Percentiles rank a stretch among this genome's conserved stretches.
Conservation (phyloP, 2,329 filamentous ascomycete species). For the Ustulina deusta region DNA sequence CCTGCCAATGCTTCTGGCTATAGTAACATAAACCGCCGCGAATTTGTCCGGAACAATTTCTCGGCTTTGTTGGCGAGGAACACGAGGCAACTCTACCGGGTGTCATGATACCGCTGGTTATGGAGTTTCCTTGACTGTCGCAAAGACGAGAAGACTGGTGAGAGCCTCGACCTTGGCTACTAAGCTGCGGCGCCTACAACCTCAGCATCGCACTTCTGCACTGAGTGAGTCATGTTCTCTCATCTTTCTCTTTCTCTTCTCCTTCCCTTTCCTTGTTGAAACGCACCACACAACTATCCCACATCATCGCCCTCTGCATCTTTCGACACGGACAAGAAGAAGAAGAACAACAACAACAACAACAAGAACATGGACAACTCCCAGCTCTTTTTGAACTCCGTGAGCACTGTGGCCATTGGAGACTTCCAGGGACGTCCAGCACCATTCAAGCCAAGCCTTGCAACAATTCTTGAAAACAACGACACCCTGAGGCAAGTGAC, state of each 20-base stretch:
- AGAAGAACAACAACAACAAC: too few relatives aligned
- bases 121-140: slow-evolving; percentile 32
- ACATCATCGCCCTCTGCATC: background rate
- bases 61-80: slow-evolving; percentile 17
- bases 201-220: background rate
- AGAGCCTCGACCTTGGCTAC: slow-evolving; percentile 17
- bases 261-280: slow-evolving; percentile 1
- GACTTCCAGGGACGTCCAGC: slow-evolving; percentile 1
- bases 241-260: slow-evolving; percentile 9
- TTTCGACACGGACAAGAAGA: background rate
- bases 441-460: slow-evolving; percentile 12
- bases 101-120: slow-evolving; percentile 19
- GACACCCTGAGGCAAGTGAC: slow-evolving; percentile 34
- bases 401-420: slow-evolving; percentile 10
- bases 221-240: slow-evolving; percentile 18
- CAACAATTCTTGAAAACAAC: slow-evolving; percentile 12
- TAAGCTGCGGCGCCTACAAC: background rate
- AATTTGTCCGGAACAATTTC: slow-evolving; percentile 32
- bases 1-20: background rate
- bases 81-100: slow-evolving; percentile 7
- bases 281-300: slow-evolving; percentile 16
- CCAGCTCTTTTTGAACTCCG: slow-evolving; percentile 4
- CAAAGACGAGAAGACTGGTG: slow-evolving; percentile 17
- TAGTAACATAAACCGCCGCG: background rate
- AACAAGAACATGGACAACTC: slow-evolving; percentile 13